Percentiles rank a stretch among this genome's conserved stretches.
Evolutionary conservation across 495 filamentous ascomycete species (phyloP).

Genomic region (Aspergillus heteromorphus): DNA sequence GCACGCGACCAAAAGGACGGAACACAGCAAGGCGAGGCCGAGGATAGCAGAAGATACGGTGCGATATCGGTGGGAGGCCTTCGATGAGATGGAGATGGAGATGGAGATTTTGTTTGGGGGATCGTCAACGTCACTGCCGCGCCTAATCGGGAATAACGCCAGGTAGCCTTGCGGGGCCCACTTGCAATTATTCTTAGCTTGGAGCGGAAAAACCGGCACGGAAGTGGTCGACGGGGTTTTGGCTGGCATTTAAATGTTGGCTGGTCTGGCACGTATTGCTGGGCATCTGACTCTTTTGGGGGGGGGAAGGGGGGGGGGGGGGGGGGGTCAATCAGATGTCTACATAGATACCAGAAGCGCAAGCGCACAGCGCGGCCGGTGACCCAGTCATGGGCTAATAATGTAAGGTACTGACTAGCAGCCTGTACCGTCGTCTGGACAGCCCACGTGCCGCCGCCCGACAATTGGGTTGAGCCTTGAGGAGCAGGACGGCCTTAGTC

Average conservation of each 20-base stretch:
- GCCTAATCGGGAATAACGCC: slow-evolving; percentile 8
- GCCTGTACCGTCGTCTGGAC: slow-evolving; percentile 3
- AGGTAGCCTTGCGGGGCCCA: slow-evolving; percentile 1
- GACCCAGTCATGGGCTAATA: neutral
- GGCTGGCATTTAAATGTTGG: neutral
- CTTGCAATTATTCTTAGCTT: neutral
- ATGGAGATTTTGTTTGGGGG: neutral
- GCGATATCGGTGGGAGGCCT: neutral
- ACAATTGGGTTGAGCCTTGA: too few species aligned
- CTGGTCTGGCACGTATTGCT: neutral
- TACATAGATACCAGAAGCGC: slow-evolving; percentile 1
- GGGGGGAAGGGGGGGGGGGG: too few species aligned
- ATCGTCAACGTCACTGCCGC: neutral
- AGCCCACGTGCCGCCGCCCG: slow-evolving; percentile 7
- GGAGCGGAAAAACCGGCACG: neutral
- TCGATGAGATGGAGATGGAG: too few species aligned
- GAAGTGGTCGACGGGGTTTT: neutral
- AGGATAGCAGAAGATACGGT: neutral
- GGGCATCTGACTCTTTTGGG: neutral
- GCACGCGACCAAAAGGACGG: neutral
- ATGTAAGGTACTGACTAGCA: slow-evolving; percentile 1
- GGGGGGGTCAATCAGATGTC: too few species aligned
- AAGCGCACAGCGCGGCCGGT: neutral
- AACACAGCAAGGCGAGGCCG: neutral
- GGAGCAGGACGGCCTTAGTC: too few species aligned